phyloP scores from a whole-genome alignment of 768 basidiomycete genomes.

The Tulasnella sp. region DNA sequence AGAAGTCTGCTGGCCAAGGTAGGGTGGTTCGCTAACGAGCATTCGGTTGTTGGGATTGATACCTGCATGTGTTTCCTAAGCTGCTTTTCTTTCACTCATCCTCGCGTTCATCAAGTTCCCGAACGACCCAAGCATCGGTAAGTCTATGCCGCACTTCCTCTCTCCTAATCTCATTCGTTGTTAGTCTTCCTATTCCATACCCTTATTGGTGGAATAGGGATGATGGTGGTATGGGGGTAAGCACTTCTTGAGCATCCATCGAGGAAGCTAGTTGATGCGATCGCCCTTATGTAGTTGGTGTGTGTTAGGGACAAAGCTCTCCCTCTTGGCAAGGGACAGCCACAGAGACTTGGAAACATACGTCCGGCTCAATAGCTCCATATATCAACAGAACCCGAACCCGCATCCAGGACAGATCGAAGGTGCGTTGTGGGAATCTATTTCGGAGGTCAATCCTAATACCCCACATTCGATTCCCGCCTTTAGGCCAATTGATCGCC shows the following conservation, averaged over 20 bases:
- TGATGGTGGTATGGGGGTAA: constrained; percentile 2
- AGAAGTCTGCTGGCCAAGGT: constrained; percentile 6
- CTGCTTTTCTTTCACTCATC: constrained; percentile 10
- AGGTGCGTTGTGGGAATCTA: background rate
- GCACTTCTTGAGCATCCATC: background rate
- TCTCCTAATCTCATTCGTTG: no score
- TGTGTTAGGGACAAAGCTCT: constrained; percentile 4
- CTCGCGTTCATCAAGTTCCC: constrained; percentile 15
- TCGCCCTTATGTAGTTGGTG: constrained; percentile 3
- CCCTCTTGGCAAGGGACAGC: background rate
- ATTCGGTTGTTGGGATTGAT: no score
- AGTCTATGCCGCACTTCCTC: background rate
- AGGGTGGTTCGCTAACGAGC: background rate
- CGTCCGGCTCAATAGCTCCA: background rate
- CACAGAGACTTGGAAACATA: background rate
- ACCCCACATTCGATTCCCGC: background rate
- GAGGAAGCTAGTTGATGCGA: background rate
- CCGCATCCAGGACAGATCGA: constrained; percentile 8
- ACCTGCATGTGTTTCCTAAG: background rate
- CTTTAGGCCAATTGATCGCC: background rate
- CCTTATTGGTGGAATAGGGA: background rate
- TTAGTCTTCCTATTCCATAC: constrained; percentile 7
- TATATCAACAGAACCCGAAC: constrained; percentile 6
- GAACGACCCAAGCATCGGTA: constrained; percentile 1
- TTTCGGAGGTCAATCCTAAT: no score